Conservation (phyloP, 805 yeast species). For the Metschnikowia corniflorae region DNA sequence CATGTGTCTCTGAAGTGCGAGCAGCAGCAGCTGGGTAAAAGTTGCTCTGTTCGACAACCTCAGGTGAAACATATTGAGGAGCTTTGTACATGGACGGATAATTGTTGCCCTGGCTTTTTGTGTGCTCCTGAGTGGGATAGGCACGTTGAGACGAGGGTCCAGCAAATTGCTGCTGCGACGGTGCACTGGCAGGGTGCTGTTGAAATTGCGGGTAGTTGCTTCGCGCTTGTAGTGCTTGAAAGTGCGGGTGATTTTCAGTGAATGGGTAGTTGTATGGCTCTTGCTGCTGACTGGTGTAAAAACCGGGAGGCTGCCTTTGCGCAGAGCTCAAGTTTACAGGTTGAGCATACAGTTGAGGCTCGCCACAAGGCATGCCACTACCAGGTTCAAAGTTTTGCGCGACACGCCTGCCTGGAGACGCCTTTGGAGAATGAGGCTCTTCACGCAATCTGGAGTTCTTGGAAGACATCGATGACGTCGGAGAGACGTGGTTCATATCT, state of each 20-base stretch:
- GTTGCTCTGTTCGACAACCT: constrained; percentile 3
- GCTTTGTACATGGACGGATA: constrained; percentile 4
- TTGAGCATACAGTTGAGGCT: constrained; percentile 3
- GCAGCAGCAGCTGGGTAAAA: constrained; percentile 4
- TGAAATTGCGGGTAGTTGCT: constrained; percentile 3
- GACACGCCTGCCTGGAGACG: constrained; percentile 25
- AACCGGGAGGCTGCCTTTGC: constrained; percentile 8
- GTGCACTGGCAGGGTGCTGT: not conserved
- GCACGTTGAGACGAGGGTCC: not conserved
- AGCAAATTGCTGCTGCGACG: constrained; percentile 4
- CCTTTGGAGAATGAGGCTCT: constrained; percentile 39
- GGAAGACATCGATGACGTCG: constrained; percentile 36
- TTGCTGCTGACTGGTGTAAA: constrained; percentile 4
- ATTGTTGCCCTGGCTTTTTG: not conserved
- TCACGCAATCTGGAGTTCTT: constrained; percentile 30
- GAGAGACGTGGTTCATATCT: constrained; percentile 25
- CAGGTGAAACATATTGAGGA: constrained; percentile 5
- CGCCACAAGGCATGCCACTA: not conserved
- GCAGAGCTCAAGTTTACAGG: not conserved
- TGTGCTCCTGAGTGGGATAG: not conserved
- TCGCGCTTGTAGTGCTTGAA: constrained; percentile 2
- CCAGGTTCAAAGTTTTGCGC: not conserved
- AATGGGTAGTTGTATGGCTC: constrained; percentile 4
- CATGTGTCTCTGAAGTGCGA: not conserved
- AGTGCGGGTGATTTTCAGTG: constrained; percentile 7